Percentiles rank a stretch among this genome's conserved stretches.
These are phyloP conservation scores for Mycena crocata DNA, from an alignment of 768 basidiomycete species.

Conservation along the genomic window DNA sequence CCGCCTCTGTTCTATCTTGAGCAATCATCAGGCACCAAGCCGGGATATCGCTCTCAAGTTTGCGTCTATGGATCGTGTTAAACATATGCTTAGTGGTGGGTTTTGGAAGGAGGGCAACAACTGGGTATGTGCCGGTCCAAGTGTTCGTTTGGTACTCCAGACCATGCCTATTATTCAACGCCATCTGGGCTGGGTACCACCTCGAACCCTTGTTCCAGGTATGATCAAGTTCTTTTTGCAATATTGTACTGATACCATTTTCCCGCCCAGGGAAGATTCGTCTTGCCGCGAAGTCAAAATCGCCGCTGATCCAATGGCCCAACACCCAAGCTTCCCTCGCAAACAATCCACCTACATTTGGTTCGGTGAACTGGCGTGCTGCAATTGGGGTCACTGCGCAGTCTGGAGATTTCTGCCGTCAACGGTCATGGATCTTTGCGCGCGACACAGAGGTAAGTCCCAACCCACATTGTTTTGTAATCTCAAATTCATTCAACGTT, in stretches of 20 bases:
- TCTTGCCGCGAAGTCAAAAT: neutral
- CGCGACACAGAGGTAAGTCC: neutral
- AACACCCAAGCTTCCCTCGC: too few species aligned
- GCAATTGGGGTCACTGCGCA: neutral
- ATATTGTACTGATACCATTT: neutral
- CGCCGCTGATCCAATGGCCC: neutral
- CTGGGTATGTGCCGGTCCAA: slow-evolving; percentile 32
- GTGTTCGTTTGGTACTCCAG: slow-evolving; percentile 24
- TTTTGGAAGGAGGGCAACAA: slow-evolving; percentile 37
- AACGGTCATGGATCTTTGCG: slow-evolving; percentile 7
- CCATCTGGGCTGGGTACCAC: slow-evolving; percentile 33
- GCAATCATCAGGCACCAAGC: slow-evolving; percentile 58
- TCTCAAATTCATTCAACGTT: neutral
- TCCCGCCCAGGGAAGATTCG: slow-evolving; percentile 2
- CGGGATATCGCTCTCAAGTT: slow-evolving; percentile 52
- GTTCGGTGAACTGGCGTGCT: neutral
- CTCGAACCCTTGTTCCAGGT: neutral
- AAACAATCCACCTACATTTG: too few species aligned
- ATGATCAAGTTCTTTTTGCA: neutral
- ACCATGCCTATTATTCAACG: slow-evolving; percentile 29
- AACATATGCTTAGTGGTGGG: slow-evolving; percentile 47
- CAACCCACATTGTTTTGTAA: neutral
- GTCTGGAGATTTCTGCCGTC: neutral
- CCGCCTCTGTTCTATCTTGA: slow-evolving; percentile 50
- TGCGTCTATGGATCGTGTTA: slow-evolving; percentile 42